Conservation (phyloP, 1,139 yeast species). For the Debaryomycetaceae sp. region DNA sequence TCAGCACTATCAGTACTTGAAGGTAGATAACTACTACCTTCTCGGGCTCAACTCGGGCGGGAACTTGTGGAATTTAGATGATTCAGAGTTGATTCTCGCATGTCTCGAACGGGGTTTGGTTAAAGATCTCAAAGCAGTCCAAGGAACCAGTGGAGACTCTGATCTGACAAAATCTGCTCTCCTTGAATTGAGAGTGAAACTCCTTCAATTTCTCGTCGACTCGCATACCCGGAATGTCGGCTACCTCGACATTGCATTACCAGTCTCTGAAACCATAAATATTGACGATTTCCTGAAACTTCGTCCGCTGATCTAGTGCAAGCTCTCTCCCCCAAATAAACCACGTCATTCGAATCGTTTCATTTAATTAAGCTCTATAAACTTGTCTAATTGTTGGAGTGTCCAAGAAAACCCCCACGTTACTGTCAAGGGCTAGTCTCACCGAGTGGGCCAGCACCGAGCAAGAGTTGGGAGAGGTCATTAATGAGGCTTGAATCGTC, state of each 20-base stretch:
- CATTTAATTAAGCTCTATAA: too few relatives aligned
- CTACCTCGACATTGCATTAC: slow-evolving; percentile 14
- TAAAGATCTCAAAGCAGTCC: slow-evolving; percentile 8
- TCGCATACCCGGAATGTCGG: slow-evolving; percentile 26
- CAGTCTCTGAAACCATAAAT: not conserved
- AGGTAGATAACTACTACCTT: slow-evolving; percentile 41
- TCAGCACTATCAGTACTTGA: slow-evolving; percentile 30
- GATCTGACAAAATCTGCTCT: slow-evolving; percentile 7
- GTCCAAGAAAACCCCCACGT: too few relatives aligned
- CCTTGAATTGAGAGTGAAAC: slow-evolving; percentile 14
- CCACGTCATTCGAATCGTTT: not conserved
- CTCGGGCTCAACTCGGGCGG: slow-evolving; percentile 29
- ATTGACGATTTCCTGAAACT: not conserved
- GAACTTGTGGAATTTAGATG: slow-evolving; percentile 34
- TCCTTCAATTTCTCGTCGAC: slow-evolving; percentile 23
- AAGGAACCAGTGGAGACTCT: slow-evolving; percentile 7
- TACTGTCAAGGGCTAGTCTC: too few relatives aligned
- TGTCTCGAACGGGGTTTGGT: slow-evolving; percentile 43
- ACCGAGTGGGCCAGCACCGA: too few relatives aligned
- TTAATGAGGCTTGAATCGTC: too few relatives aligned
- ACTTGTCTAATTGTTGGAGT: too few relatives aligned
- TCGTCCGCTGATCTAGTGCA: not conserved
- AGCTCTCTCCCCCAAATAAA: not conserved
- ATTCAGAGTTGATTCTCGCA: slow-evolving; percentile 33
- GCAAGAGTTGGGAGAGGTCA: too few relatives aligned